Evolutionary conservation across 164 flowering plant species (phyloP).

Genomic region (Pachysandra terminalis): DNA sequence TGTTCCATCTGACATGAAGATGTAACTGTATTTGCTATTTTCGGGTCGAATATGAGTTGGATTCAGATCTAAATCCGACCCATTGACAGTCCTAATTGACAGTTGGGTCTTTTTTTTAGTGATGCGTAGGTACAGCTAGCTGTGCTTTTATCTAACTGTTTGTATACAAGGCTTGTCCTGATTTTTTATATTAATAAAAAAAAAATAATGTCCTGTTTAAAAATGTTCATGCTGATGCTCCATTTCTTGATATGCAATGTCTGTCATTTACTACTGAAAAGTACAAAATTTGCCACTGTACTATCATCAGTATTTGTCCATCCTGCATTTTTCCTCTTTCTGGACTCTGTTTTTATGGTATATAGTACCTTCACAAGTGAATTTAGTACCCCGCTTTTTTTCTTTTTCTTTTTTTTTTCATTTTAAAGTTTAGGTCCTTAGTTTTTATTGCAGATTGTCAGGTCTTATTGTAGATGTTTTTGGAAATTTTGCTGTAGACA

Average conservation of each 20-base stretch:
- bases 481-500: conserved; percentile 73
- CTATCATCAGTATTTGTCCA: background rate
- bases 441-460: conserved; percentile 61
- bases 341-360: too few species aligned
- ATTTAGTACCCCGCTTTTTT: background rate
- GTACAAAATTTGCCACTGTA: too few species aligned
- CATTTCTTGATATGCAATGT: background rate
- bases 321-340: background rate
- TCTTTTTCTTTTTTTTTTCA: background rate
- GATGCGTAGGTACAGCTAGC: background rate
- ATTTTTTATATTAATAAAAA: too few species aligned
- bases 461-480: conserved; percentile 90
- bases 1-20: too few species aligned
- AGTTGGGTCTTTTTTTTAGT: too few species aligned
- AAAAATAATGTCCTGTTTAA: background rate
- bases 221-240: background rate
- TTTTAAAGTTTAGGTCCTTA: conserved; percentile 2
- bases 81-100: too few species aligned
- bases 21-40: too few species aligned
- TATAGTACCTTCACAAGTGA: background rate
- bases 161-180: too few species aligned
- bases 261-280: background rate
- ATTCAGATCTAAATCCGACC: too few species aligned
- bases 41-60: too few species aligned
- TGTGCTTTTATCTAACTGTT: too few species aligned